Evolutionary conservation across 352 stramenopile genomes (phyloP), one percentile per base, ranked within the genome.

Genomic region (Phytophthora multivora): DNA sequence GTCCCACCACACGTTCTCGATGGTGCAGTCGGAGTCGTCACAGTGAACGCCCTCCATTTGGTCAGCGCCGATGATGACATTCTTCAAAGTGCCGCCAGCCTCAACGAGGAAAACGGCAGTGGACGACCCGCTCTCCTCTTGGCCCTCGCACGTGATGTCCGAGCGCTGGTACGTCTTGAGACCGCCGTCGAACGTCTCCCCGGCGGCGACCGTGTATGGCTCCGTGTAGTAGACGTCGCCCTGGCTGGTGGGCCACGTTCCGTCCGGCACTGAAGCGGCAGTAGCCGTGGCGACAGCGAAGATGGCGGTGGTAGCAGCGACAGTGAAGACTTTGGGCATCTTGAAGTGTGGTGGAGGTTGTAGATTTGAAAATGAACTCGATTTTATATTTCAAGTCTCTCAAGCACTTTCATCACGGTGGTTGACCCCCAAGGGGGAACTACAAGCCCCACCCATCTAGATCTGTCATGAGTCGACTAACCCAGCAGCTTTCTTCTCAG

Each of bases 121-220:
- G 16, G 31, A 49, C 38, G 59, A 57, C 9, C 59, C 60, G 18
- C 66, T 69, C 28, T 79, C 71, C 13, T 51, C 50, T 11, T 80
- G 66, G 2, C 65, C 73, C 5, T 71, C 41, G 28, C 77, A 86
- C 47, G 46, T 67, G 48, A 80, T 72, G 43, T 83, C 57, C 15
- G 71, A 80, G 23, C 67, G 77, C n/a, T 89, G 58, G 63, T 80
- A 87, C 10, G 73, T 89, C 63, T 87, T 71, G 57, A 83, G 73
- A 13, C 68, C 67, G 16, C 80, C 80, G 38, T 87, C 80, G 50
- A 83, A 88, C 11, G 57, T 63, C 13, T 71, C 67, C n/a, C 70
- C 77, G 5, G 66, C 67, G 6, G 63, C 51, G 12, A 85, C 75
- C 4, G 63, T 64, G 47, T 77, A 75, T 0, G 69, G 46, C 33